A percentile compares a stretch with the other conserved stretches of the same genome.
Evolutionary conservation across 169 alveolate genomes (phyloP).

Genomic region (Plasmodium cynomolgi): DNA sequence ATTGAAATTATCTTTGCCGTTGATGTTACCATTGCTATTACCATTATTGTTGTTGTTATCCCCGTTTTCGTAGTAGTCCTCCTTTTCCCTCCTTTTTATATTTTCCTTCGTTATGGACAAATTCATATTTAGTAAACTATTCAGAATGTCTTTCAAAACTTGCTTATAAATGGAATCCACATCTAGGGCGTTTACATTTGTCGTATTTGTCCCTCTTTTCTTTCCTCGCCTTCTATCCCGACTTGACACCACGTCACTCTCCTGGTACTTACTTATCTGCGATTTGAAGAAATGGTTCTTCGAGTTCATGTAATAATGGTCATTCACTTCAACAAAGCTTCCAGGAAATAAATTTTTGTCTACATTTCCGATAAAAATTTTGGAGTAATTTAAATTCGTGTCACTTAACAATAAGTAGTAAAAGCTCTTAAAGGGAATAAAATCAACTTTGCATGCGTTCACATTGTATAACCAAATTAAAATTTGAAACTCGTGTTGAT

Average conservation of each 20-base stretch:
- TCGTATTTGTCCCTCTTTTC: background rate
- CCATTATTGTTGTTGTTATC: background rate
- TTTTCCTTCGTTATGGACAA: slow-evolving; percentile 70
- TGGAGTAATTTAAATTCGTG: slow-evolving; percentile 71
- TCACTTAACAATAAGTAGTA: slow-evolving; percentile 48
- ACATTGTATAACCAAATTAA: slow-evolving; percentile 73
- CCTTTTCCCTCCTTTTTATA: slow-evolving; percentile 32
- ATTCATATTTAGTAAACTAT: slow-evolving; percentile 53
- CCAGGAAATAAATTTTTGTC: slow-evolving; percentile 29
- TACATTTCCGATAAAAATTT: slow-evolving; percentile 30
- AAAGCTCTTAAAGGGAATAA: slow-evolving; percentile 68
- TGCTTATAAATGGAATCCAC: slow-evolving; percentile 61
- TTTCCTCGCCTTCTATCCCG: background rate
- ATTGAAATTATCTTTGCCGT: background rate
- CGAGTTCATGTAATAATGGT: slow-evolving; percentile 70
- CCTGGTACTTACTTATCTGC: slow-evolving; percentile 23
- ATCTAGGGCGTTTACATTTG: slow-evolving; percentile 19
- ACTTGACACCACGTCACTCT: background rate
- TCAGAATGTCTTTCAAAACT: slow-evolving; percentile 51
- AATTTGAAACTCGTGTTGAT: slow-evolving; percentile 74
- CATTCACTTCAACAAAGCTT: slow-evolving; percentile 62
- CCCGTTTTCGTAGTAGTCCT: slow-evolving; percentile 17
- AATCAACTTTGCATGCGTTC: slow-evolving; percentile 43
- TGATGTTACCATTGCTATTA: background rate
- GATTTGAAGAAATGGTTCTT: slow-evolving; percentile 49